phyloP scores from a whole-genome alignment of 2,329 filamentous ascomycete genomes.

The Ceratocystis albifundus region DNA sequence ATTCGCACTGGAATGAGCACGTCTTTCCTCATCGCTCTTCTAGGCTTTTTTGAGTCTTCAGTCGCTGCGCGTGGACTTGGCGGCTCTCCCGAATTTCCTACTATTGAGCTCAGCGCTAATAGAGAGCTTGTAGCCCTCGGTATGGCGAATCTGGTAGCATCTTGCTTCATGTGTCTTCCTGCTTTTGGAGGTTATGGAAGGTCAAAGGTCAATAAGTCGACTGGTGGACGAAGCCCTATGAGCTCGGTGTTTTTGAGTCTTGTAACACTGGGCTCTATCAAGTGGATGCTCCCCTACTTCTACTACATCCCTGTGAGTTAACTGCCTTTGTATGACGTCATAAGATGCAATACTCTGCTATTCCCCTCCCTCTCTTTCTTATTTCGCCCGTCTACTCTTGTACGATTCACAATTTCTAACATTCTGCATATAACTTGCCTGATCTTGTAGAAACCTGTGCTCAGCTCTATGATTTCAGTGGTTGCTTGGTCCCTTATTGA shows the following conservation, averaged over 20 bases:
- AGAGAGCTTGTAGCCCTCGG: conserved; percentile 87
- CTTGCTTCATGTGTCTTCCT: conserved; percentile 83
- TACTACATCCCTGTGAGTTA: conserved; percentile 81
- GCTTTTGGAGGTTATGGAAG: conserved; percentile 93
- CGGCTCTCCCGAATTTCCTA: conserved; percentile 56
- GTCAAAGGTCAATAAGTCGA: conserved; percentile 89
- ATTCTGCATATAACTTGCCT: background rate
- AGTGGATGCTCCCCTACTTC: conserved; percentile 79
- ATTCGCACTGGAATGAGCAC: conserved; percentile 81
- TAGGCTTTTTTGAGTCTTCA: conserved; percentile 97
- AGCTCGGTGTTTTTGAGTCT: conserved; percentile 76
- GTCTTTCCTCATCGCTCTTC: conserved; percentile 79
- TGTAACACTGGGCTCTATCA: conserved; percentile 68
- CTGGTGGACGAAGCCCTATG: conserved; percentile 86
- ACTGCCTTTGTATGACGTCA: background rate
- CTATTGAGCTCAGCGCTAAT: conserved; percentile 77
- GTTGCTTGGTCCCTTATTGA: conserved; percentile 92
- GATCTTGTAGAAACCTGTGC: conserved; percentile 63
- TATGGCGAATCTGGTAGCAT: conserved; percentile 78
- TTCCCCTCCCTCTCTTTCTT: background rate
- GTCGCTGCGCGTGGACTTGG: conserved; percentile 88
- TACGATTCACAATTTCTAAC: conserved; percentile 7
- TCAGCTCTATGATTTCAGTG: conserved; percentile 88
- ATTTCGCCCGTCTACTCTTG: background rate
- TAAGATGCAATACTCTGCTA: too few relatives aligned